phyloP scores from a whole-genome alignment of 768 basidiomycete genomes.

The Panus rudis region DNA sequence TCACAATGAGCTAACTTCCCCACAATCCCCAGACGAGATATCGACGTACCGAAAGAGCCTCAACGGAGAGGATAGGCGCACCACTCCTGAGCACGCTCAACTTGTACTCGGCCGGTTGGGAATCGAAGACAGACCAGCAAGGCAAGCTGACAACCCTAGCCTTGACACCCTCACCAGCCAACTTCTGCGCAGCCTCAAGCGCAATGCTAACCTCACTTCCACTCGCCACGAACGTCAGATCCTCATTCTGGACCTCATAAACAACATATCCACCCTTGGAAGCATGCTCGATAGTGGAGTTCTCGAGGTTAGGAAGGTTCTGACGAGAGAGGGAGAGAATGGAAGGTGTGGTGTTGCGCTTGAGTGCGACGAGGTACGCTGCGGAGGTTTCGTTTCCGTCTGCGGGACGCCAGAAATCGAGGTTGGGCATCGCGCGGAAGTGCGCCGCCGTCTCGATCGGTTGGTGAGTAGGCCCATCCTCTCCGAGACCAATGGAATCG shows the following conservation, averaged over 20 bases:
- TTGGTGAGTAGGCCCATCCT: conserved; percentile 96
- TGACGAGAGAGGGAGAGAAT: conserved; percentile 80
- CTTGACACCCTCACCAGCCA: conserved; percentile 72
- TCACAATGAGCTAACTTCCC: conserved; percentile 8
- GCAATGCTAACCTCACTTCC: conserved; percentile 89
- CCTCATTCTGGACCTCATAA: conserved; percentile 72
- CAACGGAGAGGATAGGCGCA: conserved; percentile 83
- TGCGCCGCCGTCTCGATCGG: conserved; percentile 85
- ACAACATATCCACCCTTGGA: conserved; percentile 84
- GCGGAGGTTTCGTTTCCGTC: conserved; percentile 98
- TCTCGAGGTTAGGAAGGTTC: conserved; percentile 89
- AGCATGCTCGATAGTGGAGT: conserved; percentile 80
- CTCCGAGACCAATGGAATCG: conserved; percentile 88
- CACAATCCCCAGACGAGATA: neutral
- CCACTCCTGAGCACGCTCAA: conserved; percentile 84
- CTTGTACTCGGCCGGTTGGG: conserved; percentile 72
- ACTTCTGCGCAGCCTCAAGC: conserved; percentile 76
- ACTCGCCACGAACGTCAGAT: conserved; percentile 82
- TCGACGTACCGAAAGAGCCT: conserved; percentile 49
- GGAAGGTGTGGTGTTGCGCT: conserved; percentile 72
- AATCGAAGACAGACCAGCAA: conserved; percentile 84
- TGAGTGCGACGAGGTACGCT: conserved; percentile 75
- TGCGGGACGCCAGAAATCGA: conserved; percentile 88
- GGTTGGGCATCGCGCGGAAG: conserved; percentile 85
- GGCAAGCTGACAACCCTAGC: conserved; percentile 83